phyloP scores from a whole-genome alignment of 805 yeast species.

The Kazachstania psychrophila region DNA sequence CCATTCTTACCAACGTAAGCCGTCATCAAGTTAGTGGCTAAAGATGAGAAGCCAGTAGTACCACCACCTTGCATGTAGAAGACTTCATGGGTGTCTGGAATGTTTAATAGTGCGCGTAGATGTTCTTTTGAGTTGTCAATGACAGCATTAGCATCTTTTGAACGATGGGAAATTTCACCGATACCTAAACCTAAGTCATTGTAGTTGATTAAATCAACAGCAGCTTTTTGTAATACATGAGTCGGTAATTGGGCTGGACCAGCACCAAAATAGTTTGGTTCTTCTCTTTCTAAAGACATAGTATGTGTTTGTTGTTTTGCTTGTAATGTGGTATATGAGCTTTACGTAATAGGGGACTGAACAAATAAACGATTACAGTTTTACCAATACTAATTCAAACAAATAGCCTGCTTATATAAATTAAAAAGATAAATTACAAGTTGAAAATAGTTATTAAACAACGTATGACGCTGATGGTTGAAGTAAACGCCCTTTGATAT shows the following conservation, averaged over 20 bases:
- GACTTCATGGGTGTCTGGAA: conserved; percentile 91
- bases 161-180: conserved; percentile 95
- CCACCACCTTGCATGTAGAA: conserved; percentile 98
- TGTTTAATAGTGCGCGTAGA: conserved; percentile 51
- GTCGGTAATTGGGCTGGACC: conserved; percentile 95
- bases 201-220: conserved; percentile 68
- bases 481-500: too few species aligned
- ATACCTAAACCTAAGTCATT: conserved; percentile 69
- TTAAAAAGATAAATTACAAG: too few species aligned
- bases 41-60: conserved; percentile 86
- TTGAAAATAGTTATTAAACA: too few species aligned
- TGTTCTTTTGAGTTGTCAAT: conserved; percentile 68
- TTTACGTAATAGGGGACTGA: too few species aligned
- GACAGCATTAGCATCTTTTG: conserved; percentile 67
- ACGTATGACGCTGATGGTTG: too few species aligned
- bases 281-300: conserved; percentile 44
- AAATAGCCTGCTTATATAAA: too few species aligned
- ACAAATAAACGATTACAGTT: too few species aligned
- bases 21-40: conserved; percentile 75
- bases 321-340: too few species aligned
- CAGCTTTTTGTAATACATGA: conserved; percentile 76
- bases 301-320: neutral
- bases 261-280: conserved; percentile 89
- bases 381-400: too few species aligned
- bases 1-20: conserved; percentile 63